Percentiles rank a stretch among this genome's conserved stretches.
These are phyloP conservation scores for Catharanthus roseus DNA, from an alignment of 257 asterid species.

Conservation along the genomic window DNA sequence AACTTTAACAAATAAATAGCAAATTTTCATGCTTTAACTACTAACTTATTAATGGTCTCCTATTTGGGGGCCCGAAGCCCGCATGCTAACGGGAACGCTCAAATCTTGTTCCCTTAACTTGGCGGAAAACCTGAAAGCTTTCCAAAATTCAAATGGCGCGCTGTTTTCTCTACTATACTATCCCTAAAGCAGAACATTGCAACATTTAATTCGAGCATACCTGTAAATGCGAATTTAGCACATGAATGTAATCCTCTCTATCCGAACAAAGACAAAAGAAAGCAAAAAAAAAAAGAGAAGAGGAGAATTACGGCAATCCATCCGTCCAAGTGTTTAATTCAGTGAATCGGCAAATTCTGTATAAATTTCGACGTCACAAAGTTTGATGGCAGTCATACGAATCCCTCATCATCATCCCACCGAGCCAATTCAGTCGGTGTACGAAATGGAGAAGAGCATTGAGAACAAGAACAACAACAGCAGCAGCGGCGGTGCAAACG, in stretches of 20 bases:
- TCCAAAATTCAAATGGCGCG: slow-evolving; percentile 18
- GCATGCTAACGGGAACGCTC: no score
- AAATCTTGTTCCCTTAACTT: not conserved
- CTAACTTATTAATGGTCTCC: no score
- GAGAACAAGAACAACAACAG: no score
- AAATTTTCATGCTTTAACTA: no score
- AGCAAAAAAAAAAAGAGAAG: not conserved
- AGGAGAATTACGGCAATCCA: not conserved
- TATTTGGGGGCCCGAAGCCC: no score
- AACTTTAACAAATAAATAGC: no score
- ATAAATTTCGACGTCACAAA: not conserved
- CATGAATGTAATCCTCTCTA: not conserved
- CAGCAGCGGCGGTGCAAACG: not conserved
- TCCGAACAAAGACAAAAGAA: not conserved
- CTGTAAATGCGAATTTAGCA: no score
- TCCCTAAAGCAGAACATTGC: not conserved
- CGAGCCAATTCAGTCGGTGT: not conserved
- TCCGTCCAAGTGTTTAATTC: no score
- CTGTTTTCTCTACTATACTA: no score
- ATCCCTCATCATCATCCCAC: no score
- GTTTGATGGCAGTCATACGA: slow-evolving; percentile 8
- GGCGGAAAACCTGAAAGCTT: slow-evolving; percentile 6
- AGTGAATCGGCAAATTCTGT: not conserved
- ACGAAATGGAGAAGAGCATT: not conserved
- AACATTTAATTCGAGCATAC: not conserved